Conservation (phyloP, 2,329 filamentous ascomycete genomes). For the Cladophialophora chaetospira region DNA sequence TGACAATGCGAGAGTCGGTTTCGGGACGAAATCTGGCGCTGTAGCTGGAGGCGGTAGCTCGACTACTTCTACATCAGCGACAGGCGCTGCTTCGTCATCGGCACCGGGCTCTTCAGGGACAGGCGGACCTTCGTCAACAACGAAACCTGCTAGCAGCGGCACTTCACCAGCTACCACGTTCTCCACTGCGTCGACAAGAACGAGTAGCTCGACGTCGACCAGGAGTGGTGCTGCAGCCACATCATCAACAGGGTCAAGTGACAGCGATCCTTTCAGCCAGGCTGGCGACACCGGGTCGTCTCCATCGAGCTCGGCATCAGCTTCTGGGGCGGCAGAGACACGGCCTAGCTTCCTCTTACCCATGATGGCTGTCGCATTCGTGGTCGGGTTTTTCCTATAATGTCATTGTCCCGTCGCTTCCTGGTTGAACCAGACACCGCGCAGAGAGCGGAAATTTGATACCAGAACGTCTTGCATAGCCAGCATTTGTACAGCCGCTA, state of each 20-base stretch:
- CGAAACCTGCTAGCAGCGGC: background rate
- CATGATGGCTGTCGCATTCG: slow-evolving; percentile 13
- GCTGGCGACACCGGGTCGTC: slow-evolving; percentile 3
- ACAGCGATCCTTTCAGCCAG: slow-evolving; percentile 24
- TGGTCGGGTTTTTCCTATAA: slow-evolving; percentile 22
- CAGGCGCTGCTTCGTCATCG: slow-evolving; percentile 59
- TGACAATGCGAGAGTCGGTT: slow-evolving; percentile 53
- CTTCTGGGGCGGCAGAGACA: background rate
- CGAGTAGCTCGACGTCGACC: slow-evolving; percentile 18
- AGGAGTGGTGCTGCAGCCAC: slow-evolving; percentile 1
- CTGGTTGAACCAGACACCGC: no score
- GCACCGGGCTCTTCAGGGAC: slow-evolving; percentile 56
- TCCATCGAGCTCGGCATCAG: background rate
- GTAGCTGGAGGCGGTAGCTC: slow-evolving; percentile 40
- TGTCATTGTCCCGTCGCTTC: no score
- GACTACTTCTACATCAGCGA: slow-evolving; percentile 62
- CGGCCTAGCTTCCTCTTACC: background rate
- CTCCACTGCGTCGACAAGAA: background rate
- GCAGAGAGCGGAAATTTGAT: background rate
- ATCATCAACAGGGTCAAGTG: slow-evolving; percentile 14
- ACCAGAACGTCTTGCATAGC: background rate
- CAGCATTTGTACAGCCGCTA: background rate
- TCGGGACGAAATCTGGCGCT: slow-evolving; percentile 22
- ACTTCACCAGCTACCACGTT: slow-evolving; percentile 2
- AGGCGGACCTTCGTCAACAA: slow-evolving; percentile 10